Evolutionary conservation across 352 stramenopile species (phyloP).

Genomic region (Globisporangium polare): DNA sequence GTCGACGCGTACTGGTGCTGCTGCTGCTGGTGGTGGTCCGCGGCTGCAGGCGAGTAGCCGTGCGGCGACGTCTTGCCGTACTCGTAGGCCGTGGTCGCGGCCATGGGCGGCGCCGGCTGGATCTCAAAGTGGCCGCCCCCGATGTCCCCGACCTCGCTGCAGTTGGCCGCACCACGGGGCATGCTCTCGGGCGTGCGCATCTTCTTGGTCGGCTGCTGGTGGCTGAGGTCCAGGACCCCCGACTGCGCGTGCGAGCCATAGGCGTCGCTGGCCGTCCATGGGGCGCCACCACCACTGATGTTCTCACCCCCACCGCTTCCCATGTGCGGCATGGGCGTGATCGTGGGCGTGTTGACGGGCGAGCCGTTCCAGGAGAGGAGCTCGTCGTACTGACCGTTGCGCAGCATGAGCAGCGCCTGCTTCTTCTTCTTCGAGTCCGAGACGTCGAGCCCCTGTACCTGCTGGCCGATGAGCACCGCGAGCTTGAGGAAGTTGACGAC

Average conservation of each 20-base stretch:
- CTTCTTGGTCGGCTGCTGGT: constrained; percentile 41
- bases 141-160: constrained; percentile 12
- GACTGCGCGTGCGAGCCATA: constrained; percentile 1
- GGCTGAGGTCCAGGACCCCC: not conserved
- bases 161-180: not conserved
- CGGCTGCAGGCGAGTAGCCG: constrained; percentile 10
- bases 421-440: constrained; percentile 85
- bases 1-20: not conserved
- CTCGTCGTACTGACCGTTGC: constrained; percentile 73
- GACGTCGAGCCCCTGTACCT: constrained; percentile 66
- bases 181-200: constrained; percentile 45
- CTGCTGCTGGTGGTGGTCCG: constrained; percentile 13
- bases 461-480: constrained; percentile 66
- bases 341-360: constrained; percentile 31
- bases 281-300: constrained; percentile 10
- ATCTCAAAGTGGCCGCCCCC: constrained; percentile 7
- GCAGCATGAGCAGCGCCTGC: constrained; percentile 67
- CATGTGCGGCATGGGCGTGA: constrained; percentile 36
- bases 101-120: constrained; percentile 16
- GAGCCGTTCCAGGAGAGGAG: constrained; percentile 61
- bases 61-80: constrained; percentile 21
- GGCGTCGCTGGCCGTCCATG: constrained; percentile 21
- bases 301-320: constrained; percentile 2
- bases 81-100: constrained; percentile 11
- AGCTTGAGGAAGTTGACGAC: constrained; percentile 84